Percentiles rank a stretch among this genome's conserved stretches.
Conservation (phyloP, 2,329 filamentous ascomycete species). For the Talaromyces verruculosus region DNA sequence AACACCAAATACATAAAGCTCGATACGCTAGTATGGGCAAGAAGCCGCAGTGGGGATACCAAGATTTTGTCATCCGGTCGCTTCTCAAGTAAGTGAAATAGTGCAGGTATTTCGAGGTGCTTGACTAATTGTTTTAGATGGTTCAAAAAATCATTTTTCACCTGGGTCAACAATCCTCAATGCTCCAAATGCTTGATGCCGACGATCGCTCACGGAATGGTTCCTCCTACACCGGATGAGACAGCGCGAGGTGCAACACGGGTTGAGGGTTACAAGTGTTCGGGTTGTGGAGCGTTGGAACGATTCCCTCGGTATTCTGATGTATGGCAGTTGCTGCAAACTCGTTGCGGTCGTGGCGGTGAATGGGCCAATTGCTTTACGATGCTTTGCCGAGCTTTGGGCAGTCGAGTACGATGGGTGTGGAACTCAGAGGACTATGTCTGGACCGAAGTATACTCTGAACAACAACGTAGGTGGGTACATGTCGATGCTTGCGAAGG, state of each 20-base stretch:
- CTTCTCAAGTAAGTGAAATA: conserved; percentile 66
- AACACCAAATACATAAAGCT: conserved; percentile 81
- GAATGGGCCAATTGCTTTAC: conserved; percentile 99
- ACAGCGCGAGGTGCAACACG: conserved; percentile 80
- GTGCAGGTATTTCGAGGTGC: background rate
- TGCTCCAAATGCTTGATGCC: conserved; percentile 80
- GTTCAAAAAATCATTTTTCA: conserved; percentile 95
- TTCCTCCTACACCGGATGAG: conserved; percentile 83
- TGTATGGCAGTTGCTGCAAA: conserved; percentile 88
- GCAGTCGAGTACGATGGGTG: conserved; percentile 89
- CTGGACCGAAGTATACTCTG: conserved; percentile 96
- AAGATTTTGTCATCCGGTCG: conserved; percentile 91
- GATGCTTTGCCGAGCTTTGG: conserved; percentile 93
- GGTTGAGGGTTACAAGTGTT: conserved; percentile 87
- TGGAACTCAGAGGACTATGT: conserved; percentile 98
- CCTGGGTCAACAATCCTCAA: conserved; percentile 92
- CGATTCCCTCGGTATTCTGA: conserved; percentile 93
- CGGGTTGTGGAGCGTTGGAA: conserved; percentile 74
- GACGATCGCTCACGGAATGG: conserved; percentile 79
- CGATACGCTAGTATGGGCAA: conserved; percentile 85
- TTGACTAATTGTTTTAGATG: conserved; percentile 57
- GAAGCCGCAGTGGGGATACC: conserved; percentile 91
- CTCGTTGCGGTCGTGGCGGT: conserved; percentile 78
- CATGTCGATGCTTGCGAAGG: conserved; percentile 95
- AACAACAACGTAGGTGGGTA: conserved; percentile 91